Evolutionary conservation across 1,139 yeast genomes (phyloP).

Genomic region (Kazachstania sp.): DNA sequence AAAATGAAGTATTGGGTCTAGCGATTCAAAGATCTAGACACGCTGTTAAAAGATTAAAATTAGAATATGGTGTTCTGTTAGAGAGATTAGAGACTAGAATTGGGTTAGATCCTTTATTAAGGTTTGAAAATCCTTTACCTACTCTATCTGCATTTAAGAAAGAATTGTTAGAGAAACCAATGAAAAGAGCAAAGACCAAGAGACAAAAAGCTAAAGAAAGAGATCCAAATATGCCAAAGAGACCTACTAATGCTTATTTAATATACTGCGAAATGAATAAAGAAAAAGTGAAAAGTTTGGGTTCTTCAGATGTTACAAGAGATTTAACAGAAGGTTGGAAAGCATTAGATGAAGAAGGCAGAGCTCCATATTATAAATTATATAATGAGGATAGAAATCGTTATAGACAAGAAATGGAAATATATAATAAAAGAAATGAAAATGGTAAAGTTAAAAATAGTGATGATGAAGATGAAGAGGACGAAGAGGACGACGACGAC

Average conservation of each 20-base stretch:
- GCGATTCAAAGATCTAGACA: conserved; percentile 74
- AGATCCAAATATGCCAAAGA: conserved; percentile 78
- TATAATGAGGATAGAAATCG: conserved; percentile 76
- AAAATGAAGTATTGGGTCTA: conserved; percentile 68
- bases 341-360: conserved; percentile 55
- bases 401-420: conserved; percentile 65
- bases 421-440: conserved; percentile 36
- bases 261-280: conserved; percentile 82
- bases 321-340: conserved; percentile 87
- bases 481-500: conserved; percentile 17
- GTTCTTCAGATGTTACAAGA: conserved; percentile 58
- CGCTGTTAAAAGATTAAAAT: conserved; percentile 66
- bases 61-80: conserved; percentile 71
- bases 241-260: conserved; percentile 85
- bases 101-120: conserved; percentile 26
- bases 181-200: conserved; percentile 27
- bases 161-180: conserved; percentile 23
- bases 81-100: conserved; percentile 67
- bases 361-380: conserved; percentile 65
- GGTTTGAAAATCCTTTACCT: conserved; percentile 27
- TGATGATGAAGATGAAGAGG: conserved; percentile 11
- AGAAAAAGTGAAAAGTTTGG: conserved; percentile 55
- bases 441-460: conserved; percentile 8
- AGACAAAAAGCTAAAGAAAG: conserved; percentile 35
- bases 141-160: conserved; percentile 24